A percentile compares a stretch with the other conserved stretches of the same genome.
These are phyloP conservation scores for Potentilla sterilis DNA, from an alignment of 306 rosid species.

Conservation along the genomic window DNA sequence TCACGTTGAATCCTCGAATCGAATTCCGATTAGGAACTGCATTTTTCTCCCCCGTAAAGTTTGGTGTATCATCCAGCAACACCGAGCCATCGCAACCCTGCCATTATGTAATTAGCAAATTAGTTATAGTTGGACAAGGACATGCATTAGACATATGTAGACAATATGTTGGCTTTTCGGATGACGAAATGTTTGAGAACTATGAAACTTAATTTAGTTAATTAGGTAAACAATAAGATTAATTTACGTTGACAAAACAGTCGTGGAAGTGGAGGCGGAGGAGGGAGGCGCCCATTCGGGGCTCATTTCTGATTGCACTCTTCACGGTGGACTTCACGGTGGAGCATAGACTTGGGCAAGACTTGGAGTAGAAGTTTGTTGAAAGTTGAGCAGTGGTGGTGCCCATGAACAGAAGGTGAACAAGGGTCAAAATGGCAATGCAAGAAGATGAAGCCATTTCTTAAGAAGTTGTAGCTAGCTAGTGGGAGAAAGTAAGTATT, in stretches of 20 bases:
- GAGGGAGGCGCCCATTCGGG: conserved; percentile 95
- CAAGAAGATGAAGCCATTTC: conserved; percentile 28
- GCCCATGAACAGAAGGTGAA: conserved; percentile 29
- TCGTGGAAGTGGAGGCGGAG: conserved; percentile 91
- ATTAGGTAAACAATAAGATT: background rate
- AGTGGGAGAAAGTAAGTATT: background rate
- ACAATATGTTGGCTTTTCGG: background rate
- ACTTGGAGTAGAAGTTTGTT: conserved; percentile 39
- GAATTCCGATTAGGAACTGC: conserved; percentile 70
- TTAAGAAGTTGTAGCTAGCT: background rate
- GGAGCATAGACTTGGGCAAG: conserved; percentile 63
- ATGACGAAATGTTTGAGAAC: background rate
- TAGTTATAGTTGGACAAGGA: background rate
- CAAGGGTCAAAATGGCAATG: conserved; percentile 25
- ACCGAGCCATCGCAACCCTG: conserved; percentile 95
- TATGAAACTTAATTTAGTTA: background rate
- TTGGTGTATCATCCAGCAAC: conserved; percentile 75
- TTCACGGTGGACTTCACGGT: conserved; percentile 50
- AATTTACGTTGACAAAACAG: conserved; percentile 77
- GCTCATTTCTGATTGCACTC: conserved; percentile 58
- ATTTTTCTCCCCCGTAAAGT: conserved; percentile 68
- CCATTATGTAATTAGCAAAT: background rate
- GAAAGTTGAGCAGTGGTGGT: conserved; percentile 55
- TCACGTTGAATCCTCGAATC: conserved; percentile 69
- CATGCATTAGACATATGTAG: background rate